These are phyloP conservation scores for Copromyces sp. DNA, from an alignment of 495 filamentous ascomycete genomes.

Conservation along the genomic window DNA sequence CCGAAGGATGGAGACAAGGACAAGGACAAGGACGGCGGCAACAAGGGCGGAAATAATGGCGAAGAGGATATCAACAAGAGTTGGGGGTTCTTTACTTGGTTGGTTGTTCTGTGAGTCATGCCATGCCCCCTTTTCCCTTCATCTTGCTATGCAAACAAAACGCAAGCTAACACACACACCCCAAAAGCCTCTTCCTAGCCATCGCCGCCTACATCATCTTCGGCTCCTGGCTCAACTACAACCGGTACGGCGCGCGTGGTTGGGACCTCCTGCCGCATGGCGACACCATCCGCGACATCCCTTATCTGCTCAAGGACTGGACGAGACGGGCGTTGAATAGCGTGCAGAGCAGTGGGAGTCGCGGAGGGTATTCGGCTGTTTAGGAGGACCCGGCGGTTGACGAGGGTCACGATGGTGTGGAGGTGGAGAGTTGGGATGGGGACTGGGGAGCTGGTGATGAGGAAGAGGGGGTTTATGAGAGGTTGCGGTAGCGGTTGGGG, in stretches of 20 bases:
- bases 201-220: slow-evolving; percentile 92
- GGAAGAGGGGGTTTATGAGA: slow-evolving; percentile 17
- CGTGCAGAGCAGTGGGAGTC: slow-evolving; percentile 64
- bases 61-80: slow-evolving; percentile 23
- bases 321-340: slow-evolving; percentile 65
- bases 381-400: slow-evolving; percentile 25
- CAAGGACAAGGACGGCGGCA: slow-evolving; percentile 35
- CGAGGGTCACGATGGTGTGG: background rate
- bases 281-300: slow-evolving; percentile 83
- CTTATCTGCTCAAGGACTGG: slow-evolving; percentile 89
- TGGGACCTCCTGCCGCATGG: slow-evolving; percentile 94
- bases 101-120: slow-evolving; percentile 81
- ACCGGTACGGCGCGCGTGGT: slow-evolving; percentile 84
- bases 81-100: slow-evolving; percentile 98
- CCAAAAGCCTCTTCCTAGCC: slow-evolving; percentile 64
- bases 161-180: slow-evolving; percentile 2
- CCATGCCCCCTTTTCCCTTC: background rate
- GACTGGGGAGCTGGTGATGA: slow-evolving; percentile 6
- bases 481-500: slow-evolving; percentile 26
- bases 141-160: slow-evolving; percentile 1
- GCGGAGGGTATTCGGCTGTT: slow-evolving; percentile 92
- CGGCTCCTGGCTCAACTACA: slow-evolving; percentile 98
- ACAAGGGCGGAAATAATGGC: slow-evolving; percentile 5
- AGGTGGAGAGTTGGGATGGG: background rate
- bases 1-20: slow-evolving; percentile 37